Evolutionary conservation across 108 stramenopile genomes (phyloP), one percentile per base, ranked within the genome.

Genomic region (Mediolabrus comicus): DNA sequence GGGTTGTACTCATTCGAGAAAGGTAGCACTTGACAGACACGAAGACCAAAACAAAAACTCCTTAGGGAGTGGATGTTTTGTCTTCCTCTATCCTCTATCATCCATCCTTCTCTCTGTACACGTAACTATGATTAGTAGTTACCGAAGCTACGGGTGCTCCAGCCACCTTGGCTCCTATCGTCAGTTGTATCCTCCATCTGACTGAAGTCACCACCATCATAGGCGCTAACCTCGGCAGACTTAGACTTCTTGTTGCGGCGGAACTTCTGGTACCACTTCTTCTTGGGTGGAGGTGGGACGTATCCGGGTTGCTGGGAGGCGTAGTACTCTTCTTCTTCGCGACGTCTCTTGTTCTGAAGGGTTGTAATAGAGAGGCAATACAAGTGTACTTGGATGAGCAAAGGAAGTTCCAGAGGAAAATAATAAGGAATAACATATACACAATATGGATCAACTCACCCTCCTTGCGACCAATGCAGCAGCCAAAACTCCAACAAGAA

Each of bases 321-420:
- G 22, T 49, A 49, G 19, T 49, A 49, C 22, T 49, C 46, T 49
- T 49, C 46, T 49, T 49, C 46, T 49, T 49, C 46, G 7, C 46
- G 46, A 22, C 46, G 46, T 49, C 46, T 49, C 46, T 49, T 49
- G 22, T 49, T 49, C 46, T 49, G 46, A 24, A n/a, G n/a, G n/a
- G 22, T 49, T 22, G 46, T 17, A 33, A 3, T 6, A 33, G n/a
- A 38, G 36, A 41, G n/a, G n/a, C n/a, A n/a, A n/a, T n/a, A n/a
- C n/a, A n/a, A n/a, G n/a, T n/a, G n/a, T n/a, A n/a, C n/a, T n/a
- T n/a, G n/a, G n/a, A n/a, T n/a, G n/a, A n/a, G n/a, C n/a, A n/a
- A n/a, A n/a, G n/a, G n/a, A n/a, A n/a, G n/a, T n/a, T n/a, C n/a
- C n/a, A n/a, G n/a, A n/a, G n/a, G n/a, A n/a, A n/a, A n/a, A n/a